Evolutionary conservation across 1,139 yeast genomes (phyloP).

Genomic region (Suhomyces chickasaworum): DNA sequence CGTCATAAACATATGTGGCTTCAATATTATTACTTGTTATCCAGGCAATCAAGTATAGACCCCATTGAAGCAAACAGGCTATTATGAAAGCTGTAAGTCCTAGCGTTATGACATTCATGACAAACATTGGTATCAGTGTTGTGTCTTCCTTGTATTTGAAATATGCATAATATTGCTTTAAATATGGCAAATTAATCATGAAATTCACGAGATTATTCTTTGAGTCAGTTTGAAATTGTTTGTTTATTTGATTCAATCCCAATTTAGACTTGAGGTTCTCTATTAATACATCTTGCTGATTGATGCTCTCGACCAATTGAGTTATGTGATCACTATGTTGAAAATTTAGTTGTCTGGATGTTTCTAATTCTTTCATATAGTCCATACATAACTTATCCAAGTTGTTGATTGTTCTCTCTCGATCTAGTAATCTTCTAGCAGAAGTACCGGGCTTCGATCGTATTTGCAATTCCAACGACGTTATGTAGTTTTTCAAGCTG

Average conservation of each 20-base stretch:
- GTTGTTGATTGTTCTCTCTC: constrained; percentile 10
- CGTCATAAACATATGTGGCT: constrained; percentile 26
- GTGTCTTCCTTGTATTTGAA: constrained; percentile 31
- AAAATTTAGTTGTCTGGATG: constrained; percentile 20
- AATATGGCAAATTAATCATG: constrained; percentile 31
- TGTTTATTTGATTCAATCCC: constrained; percentile 13
- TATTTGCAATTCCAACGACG: constrained; percentile 25
- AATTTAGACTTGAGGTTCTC: constrained; percentile 24
- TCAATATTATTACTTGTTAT: constrained; percentile 2
- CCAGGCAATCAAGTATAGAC: constrained; percentile 19
- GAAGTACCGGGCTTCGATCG: constrained; percentile 10
- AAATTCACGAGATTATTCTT: constrained; percentile 19
- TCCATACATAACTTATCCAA: constrained; percentile 24
- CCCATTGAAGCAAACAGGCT: constrained; percentile 21
- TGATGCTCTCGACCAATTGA: constrained; percentile 21
- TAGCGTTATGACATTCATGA: constrained; percentile 27
- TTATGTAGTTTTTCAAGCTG: constrained; percentile 24
- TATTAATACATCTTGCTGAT: constrained; percentile 29
- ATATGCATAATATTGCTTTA: constrained; percentile 35
- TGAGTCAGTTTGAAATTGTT: constrained; percentile 6
- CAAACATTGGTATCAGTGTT: constrained; percentile 23
- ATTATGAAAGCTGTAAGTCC: constrained; percentile 27
- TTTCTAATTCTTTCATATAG: constrained; percentile 24
- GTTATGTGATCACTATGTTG: constrained; percentile 19
- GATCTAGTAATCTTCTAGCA: constrained; percentile 8